Base-by-base conservation (phyloP, 768 basidiomycete genomes). In the Hydnum rufescens region DNA sequence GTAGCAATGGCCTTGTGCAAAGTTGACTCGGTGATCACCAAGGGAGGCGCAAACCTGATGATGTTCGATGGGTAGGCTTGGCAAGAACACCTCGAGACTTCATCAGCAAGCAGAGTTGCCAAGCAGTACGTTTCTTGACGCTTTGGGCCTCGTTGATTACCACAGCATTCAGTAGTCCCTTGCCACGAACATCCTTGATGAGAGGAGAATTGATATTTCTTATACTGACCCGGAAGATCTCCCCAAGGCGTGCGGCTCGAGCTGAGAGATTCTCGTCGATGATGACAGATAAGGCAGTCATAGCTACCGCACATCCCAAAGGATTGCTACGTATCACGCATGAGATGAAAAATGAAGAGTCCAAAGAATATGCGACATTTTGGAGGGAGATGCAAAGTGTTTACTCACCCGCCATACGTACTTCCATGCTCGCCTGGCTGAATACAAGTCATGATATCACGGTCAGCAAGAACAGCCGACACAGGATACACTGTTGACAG, bases 51-150 rank as follows among this genome's bases (percentile, higher is more conserved):
- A 63, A 99, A 93, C 30, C 93, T 89, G 59, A 99, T 84, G 51
- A 90, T 96, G 34, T 93, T 26, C 80, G 75, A 61, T 95, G 90
- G 0, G 93, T 96, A 8, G 95, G 92, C 71, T 99, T 97, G 28
- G 92, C 93, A 57, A 99, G 68, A 52, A 96, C 75, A 3, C 90
- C 89, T 44, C 85, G 75, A 58, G 78, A 80, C 78, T 92, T 93
- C 64, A 97, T 66, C 60, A 96, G 65, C 62, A 97, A 62, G 66
- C 95, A 97, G 51, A 97, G 71, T 64, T 97, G 87, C 95, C 93
- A 99, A 3, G 92, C 95, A 1, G 84, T 80, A 49, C 88, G 70
- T 16, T 84, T 81, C 65, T 76, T 82, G 46, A 57, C 65, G 59
- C 82, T 87, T 69, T 75, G 75, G 55, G 67, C 65, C 69, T 96